Evolutionary conservation across 768 basidiomycete species (phyloP), one percentile per base, ranked within the genome.

Genomic region (Mycena belliarum): DNA sequence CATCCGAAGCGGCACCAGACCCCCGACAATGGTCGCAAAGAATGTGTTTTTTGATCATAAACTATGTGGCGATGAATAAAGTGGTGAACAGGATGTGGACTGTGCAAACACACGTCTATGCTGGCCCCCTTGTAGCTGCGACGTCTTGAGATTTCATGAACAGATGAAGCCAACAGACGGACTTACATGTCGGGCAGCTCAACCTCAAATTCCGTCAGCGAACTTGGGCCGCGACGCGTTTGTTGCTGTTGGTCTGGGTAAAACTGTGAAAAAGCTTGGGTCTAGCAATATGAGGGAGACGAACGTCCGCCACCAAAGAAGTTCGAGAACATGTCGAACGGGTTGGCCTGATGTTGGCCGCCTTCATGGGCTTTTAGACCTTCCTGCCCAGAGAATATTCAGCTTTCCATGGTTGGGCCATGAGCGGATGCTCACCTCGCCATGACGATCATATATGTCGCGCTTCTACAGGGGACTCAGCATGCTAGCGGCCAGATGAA

Each of bases 21-120:
- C 97, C 97, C 68, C 95, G 88, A 75, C 97, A 99, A 69, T 97
- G 92, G 72, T 98, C 95, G 68, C 97, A 99, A 18, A 99, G 86
- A 33, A 96, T 85, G 51, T 87, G 85, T 70, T 96, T 95, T 71
- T 87, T 89, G 69, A 98, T 81, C 77, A 91, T 89, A 73, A 99
- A 96, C 94, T 98, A 63, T 14, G 57, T 3, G 49, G 44, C 44
- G 21, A 25, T 28, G 28, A 42, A 42, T 4, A 42, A 20, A 18
- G 32, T 25, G 64, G 35, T 72, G 23, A 20, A 20, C 26, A 21
- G n/a, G 6, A n/a, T n/a, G n/a, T n/a, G 38, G 25, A 29, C 21
- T 38, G 26, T n/a, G 15, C 33, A 49, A 81, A 67, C 12, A 35
- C 66, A 81, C 95, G 71, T 97, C 96, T 64, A 96, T 87, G 61